A percentile compares a stretch with the other conserved stretches of the same genome.
These are phyloP conservation scores for Didymella pomorum DNA, from an alignment of 2,329 filamentous ascomycete species.

Conservation along the genomic window DNA sequence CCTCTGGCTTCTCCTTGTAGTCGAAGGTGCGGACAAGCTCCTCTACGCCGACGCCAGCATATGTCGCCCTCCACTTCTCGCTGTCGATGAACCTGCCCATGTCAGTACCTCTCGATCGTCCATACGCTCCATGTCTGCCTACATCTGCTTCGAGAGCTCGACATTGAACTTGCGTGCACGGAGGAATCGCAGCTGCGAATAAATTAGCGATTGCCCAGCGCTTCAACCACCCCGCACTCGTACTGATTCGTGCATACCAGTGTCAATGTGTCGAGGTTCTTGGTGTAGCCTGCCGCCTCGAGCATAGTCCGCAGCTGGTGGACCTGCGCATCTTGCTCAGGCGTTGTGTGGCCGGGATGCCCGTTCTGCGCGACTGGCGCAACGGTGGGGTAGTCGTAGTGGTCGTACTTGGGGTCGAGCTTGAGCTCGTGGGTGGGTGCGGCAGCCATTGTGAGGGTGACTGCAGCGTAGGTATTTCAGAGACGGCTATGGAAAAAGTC, in stretches of 20 bases:
- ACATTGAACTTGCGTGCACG: conserved; percentile 96
- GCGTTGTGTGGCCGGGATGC: conserved; percentile 86
- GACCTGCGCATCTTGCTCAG: conserved; percentile 88
- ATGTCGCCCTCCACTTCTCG: conserved; percentile 91
- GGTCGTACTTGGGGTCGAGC: conserved; percentile 89
- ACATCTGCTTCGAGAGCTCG: conserved; percentile 85
- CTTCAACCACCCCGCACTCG: conserved; percentile 1
- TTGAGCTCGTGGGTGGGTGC: conserved; percentile 48
- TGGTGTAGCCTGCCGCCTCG: conserved; percentile 81
- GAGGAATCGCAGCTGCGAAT: conserved; percentile 79
- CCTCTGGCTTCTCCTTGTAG: conserved; percentile 82
- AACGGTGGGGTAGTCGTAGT: conserved; percentile 90
- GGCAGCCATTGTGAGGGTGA: conserved; percentile 43
- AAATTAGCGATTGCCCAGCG: conserved; percentile 27
- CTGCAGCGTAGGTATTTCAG: conserved; percentile 10
- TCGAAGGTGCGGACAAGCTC: conserved; percentile 81
- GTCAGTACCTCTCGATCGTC: conserved; percentile 33
- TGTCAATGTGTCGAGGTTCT: conserved; percentile 90
- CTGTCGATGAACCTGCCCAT: conserved; percentile 80
- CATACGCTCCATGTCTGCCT: conserved; percentile 49
- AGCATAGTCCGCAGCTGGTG: conserved; percentile 84
- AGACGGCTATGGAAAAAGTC: conserved; percentile 17
- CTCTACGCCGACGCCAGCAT: conserved; percentile 73
- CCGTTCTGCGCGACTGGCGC: conserved; percentile 74
- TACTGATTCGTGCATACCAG: conserved; percentile 65